A percentile compares a stretch with the other conserved stretches of the same genome.
phyloP scores from a whole-genome alignment of 257 asterid genomes.

The Datura wrightii region DNA sequence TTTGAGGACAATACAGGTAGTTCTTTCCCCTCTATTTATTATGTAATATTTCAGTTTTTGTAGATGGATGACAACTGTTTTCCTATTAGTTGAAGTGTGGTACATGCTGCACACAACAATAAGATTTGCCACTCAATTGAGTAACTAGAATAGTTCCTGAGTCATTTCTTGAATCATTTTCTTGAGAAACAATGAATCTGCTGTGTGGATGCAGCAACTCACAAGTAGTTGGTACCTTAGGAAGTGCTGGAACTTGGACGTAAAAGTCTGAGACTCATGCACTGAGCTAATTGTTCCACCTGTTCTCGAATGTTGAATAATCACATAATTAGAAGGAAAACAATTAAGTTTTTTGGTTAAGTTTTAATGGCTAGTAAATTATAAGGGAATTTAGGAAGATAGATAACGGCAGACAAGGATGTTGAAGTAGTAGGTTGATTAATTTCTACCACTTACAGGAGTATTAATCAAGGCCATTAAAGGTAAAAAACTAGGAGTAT shows the following conservation, averaged over 20 bases:
- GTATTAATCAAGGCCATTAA: not conserved
- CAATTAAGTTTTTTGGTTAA: not conserved
- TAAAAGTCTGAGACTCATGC: not conserved
- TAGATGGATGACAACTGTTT: not conserved
- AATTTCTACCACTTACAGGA: conserved; percentile 16
- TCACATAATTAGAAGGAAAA: conserved; percentile 8
- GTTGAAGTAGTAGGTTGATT: conserved; percentile 18
- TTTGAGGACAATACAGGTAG: not conserved
- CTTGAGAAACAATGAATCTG: not conserved
- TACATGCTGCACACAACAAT: not conserved
- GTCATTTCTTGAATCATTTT: conserved; percentile 7
- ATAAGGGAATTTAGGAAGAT: not conserved
- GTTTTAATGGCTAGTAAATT: not conserved
- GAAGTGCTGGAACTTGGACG: not conserved
- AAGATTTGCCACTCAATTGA: not conserved
- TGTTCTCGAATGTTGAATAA: not conserved
- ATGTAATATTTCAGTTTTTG: not conserved
- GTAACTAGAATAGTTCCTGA: not conserved
- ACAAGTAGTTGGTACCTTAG: conserved; percentile 12
- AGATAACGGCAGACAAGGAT: not conserved
- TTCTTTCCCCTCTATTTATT: not conserved
- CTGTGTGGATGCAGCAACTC: not conserved
- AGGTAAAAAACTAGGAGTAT: not conserved
- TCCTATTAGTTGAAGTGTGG: conserved; percentile 17
- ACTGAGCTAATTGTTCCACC: not conserved